phyloP scores from a whole-genome alignment of 225 moss, liverwort and hornwort species.

The Bryum argenteum region DNA sequence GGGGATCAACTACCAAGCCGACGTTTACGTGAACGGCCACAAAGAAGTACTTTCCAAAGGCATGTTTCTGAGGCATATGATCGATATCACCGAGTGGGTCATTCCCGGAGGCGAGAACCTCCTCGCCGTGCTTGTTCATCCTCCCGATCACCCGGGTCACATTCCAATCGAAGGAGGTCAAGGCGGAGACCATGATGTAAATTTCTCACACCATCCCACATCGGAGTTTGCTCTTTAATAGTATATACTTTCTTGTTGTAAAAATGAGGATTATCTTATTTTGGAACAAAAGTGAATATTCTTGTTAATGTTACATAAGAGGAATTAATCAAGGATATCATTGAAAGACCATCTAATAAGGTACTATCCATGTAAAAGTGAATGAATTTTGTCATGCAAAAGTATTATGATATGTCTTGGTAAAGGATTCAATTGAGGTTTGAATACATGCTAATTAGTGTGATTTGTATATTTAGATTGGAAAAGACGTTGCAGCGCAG shows the following conservation, averaged over 20 bases:
- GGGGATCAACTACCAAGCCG: conserved; percentile 83
- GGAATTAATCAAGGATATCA: too few relatives aligned
- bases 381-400: too few relatives aligned
- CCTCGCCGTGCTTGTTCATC: conserved; percentile 72
- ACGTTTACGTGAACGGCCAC: conserved; percentile 68
- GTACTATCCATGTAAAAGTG: too few relatives aligned
- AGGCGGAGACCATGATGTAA: conserved; percentile 87
- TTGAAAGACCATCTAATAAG: too few relatives aligned
- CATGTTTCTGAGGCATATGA: conserved; percentile 72
- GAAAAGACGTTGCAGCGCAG: conserved; percentile 88
- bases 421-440: background rate
- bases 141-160: conserved; percentile 75
- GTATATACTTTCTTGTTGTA: too few relatives aligned
- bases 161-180: conserved; percentile 89
- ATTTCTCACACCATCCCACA: background rate
- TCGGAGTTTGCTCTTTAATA: too few relatives aligned
- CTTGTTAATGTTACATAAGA: too few relatives aligned
- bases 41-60: conserved; percentile 57
- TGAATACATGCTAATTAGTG: background rate
- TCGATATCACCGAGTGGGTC: conserved; percentile 70
- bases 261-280: too few relatives aligned
- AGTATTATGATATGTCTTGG: too few relatives aligned
- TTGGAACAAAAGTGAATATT: too few relatives aligned
- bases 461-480: conserved; percentile 49
- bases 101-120: conserved; percentile 41